A percentile compares a stretch with the other conserved stretches of the same genome.
These are phyloP conservation scores for Metarhizium guizhouense DNA, from an alignment of 2,329 filamentous ascomycete species.

Conservation along the genomic window DNA sequence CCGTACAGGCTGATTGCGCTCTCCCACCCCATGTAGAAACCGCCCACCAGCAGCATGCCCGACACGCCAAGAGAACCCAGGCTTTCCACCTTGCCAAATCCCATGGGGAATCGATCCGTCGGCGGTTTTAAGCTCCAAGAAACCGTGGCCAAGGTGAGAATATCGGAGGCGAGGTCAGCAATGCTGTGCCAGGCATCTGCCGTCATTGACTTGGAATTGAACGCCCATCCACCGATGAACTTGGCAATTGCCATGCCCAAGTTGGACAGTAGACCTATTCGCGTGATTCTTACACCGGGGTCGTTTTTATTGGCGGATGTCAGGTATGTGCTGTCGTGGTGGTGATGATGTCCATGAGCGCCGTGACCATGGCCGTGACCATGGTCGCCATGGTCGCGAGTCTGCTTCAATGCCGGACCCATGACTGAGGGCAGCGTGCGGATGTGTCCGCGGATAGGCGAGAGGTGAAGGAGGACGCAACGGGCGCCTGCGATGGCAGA, in stretches of 20 bases:
- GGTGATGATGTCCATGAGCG: slow-evolving; percentile 55
- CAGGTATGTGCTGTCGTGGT: slow-evolving; percentile 86
- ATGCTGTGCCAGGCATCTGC: slow-evolving; percentile 94
- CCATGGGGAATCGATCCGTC: slow-evolving; percentile 73
- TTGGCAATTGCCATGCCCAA: slow-evolving; percentile 91
- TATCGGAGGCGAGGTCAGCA: slow-evolving; percentile 88
- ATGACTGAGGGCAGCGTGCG: slow-evolving; percentile 17
- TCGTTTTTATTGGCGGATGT: slow-evolving; percentile 77
- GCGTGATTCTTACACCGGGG: slow-evolving; percentile 55
- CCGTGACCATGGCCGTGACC: slow-evolving; percentile 29
- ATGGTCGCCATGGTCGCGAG: slow-evolving; percentile 22
- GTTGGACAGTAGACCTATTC: slow-evolving; percentile 64
- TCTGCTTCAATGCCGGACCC: slow-evolving; percentile 22
- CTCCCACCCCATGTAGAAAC: slow-evolving; percentile 84
- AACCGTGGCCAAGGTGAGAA: slow-evolving; percentile 89
- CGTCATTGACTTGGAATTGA: slow-evolving; percentile 88
- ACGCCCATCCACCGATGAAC: slow-evolving; percentile 82
- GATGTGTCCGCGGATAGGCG: slow-evolving; percentile 12
- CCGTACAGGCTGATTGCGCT: slow-evolving; percentile 58
- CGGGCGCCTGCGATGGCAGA: neutral
- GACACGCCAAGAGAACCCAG: slow-evolving; percentile 89
- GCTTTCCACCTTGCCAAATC: slow-evolving; percentile 97
- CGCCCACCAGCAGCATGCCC: slow-evolving; percentile 79
- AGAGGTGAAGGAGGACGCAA: slow-evolving; percentile 11
- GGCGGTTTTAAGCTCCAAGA: slow-evolving; percentile 86